phyloP scores from a whole-genome alignment of 2,329 filamentous ascomycete species.

The Emmonsia crescens region DNA sequence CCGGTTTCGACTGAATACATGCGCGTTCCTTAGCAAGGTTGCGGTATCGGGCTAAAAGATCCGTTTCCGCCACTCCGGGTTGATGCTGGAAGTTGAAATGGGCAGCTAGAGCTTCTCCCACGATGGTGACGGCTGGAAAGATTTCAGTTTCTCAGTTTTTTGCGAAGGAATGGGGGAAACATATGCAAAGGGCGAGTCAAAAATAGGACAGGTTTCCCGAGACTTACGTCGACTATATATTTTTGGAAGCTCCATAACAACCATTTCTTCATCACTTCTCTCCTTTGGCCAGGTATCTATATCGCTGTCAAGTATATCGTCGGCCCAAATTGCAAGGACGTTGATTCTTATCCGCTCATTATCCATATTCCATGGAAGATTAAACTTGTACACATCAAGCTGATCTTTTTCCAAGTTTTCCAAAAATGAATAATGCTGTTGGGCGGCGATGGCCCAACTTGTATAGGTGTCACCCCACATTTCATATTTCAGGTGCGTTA shows the following conservation, averaged over 20 bases:
- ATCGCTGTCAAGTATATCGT: conserved; percentile 38
- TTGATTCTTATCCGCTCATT: conserved; percentile 45
- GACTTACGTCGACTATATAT: conserved; percentile 1
- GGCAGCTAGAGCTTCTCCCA: neutral
- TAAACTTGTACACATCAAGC: conserved; percentile 35
- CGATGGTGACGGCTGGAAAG: neutral
- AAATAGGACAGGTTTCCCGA: neutral
- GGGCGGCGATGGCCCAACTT: conserved; percentile 42
- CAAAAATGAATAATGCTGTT: conserved; percentile 37
- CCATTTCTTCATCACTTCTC: neutral
- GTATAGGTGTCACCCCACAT: conserved; percentile 34
- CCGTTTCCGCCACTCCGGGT: conserved; percentile 25
- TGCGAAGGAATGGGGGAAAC: conserved; percentile 16
- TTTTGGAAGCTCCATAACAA: conserved; percentile 3
- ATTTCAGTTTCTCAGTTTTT: conserved; percentile 33
- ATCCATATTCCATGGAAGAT: conserved; percentile 4
- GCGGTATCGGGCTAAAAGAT: conserved; percentile 44
- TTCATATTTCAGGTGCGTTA: conserved; percentile 39
- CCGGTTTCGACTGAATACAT: neutral
- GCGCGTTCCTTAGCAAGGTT: conserved; percentile 39
- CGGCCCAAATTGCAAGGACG: conserved; percentile 45
- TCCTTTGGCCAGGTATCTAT: conserved; percentile 13
- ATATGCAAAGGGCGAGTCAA: no score
- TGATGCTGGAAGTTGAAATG: conserved; percentile 4
- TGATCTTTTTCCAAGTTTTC: conserved; percentile 41